Percentiles rank a stretch among this genome's conserved stretches.
Conservation (phyloP, 257 asterid genomes). For the Anisodus acutangulus region DNA sequence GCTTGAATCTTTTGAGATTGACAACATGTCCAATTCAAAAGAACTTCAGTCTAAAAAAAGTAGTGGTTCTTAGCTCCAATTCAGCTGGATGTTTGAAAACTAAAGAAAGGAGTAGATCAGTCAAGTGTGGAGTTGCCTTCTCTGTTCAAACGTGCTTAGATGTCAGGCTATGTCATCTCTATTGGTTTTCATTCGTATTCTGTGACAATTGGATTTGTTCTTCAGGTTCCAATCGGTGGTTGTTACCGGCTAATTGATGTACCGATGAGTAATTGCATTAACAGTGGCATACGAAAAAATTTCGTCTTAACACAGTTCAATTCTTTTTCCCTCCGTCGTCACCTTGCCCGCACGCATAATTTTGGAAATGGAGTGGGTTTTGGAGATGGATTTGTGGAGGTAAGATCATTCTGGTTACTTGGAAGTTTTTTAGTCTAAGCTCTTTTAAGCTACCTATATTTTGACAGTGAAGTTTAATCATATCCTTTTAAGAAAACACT, state of each 20-base stretch:
- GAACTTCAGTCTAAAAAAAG: background rate
- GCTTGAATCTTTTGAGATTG: background rate
- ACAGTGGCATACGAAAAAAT: conserved; percentile 87
- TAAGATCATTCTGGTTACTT: conserved; percentile 36
- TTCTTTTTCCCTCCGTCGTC: conserved; percentile 94
- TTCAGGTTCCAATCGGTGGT: conserved; percentile 95
- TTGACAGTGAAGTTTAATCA: background rate
- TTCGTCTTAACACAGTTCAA: conserved; percentile 94
- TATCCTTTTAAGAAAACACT: background rate
- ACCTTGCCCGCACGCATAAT: conserved; percentile 78
- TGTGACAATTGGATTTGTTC: conserved; percentile 19
- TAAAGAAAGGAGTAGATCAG: background rate
- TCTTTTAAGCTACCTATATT: background rate
- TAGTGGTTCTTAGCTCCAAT: background rate
- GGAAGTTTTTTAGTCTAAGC: background rate
- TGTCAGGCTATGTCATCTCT: background rate
- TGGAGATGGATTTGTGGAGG: conserved; percentile 99
- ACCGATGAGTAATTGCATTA: conserved; percentile 97
- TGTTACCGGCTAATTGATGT: conserved; percentile 92
- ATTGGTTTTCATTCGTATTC: background rate
- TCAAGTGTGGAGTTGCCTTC: background rate
- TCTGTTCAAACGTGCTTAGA: background rate
- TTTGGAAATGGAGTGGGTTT: conserved; percentile 80
- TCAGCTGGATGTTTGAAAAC: background rate
- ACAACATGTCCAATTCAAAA: conserved; percentile 15